Percentiles rank a stretch among this genome's conserved stretches.
Conservation (phyloP, 768 basidiomycete species). For the Naganishia randhawae region DNA sequence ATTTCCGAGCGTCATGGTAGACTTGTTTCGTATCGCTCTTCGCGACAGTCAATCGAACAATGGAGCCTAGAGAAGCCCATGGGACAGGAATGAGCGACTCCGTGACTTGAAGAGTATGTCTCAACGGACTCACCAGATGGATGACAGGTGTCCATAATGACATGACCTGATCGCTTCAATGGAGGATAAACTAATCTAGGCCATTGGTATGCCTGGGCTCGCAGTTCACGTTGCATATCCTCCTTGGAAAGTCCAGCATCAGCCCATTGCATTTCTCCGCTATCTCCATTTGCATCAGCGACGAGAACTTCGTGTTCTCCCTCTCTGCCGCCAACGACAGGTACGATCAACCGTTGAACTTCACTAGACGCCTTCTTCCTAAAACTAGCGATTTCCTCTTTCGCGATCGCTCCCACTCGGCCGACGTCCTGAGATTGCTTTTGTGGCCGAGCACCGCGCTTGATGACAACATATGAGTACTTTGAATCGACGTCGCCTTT, state of each 20-base stretch:
- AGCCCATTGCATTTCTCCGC: slow-evolving; percentile 16
- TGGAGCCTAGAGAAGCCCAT: slow-evolving; percentile 61
- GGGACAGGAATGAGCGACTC: slow-evolving; percentile 21
- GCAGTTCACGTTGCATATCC: slow-evolving; percentile 55
- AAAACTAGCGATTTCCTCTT: slow-evolving; percentile 38
- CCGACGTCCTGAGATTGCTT: slow-evolving; percentile 30
- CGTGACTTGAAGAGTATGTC: not conserved
- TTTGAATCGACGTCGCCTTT: slow-evolving; percentile 79
- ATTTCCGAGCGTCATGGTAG: slow-evolving; percentile 92
- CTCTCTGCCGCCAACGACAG: slow-evolving; percentile 22
- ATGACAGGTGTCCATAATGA: slow-evolving; percentile 84
- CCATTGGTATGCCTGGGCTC: slow-evolving; percentile 78
- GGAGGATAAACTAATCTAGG: slow-evolving; percentile 90
- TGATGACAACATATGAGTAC: slow-evolving; percentile 87
- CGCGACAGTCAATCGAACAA: slow-evolving; percentile 85
- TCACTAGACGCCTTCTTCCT: slow-evolving; percentile 36
- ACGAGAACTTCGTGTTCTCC: slow-evolving; percentile 22
- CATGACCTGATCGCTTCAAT: slow-evolving; percentile 82
- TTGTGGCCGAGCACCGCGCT: slow-evolving; percentile 67
- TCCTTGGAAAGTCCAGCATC: slow-evolving; percentile 4
- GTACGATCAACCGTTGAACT: slow-evolving; percentile 29
- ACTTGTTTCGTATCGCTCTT: slow-evolving; percentile 93
- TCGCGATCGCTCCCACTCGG: slow-evolving; percentile 38
- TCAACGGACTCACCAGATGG: slow-evolving; percentile 60
- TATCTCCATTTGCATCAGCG: slow-evolving; percentile 5